Base-by-base conservation (phyloP, 129 eudicot species). In the Scalesia atractyloides region DNA sequence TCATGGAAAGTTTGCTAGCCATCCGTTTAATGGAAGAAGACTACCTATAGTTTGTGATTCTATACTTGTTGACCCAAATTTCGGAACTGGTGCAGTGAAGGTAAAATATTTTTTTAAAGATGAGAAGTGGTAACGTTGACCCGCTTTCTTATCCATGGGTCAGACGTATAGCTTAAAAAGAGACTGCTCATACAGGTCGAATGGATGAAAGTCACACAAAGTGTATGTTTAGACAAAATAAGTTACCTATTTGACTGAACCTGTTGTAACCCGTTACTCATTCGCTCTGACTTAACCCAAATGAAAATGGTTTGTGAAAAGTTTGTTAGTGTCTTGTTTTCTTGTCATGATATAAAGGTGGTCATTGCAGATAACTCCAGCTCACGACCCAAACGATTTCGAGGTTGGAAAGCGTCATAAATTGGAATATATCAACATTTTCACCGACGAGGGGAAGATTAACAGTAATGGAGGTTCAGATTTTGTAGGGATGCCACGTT, bases 51-150 rank as follows among this genome's bases (percentile, higher is more conserved):
- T 93, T 71, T 85, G 95, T 84, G 98, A 93, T 81, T 78, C 83
- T 24, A 81, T 84, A 33, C 96, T 93, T 72, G 98, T 93, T 48
- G 97, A 93, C 83, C 96, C 96, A 33, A 86, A 75, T 7, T 93
- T 93, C 59, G 98, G 98, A 73, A 93, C 97, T 10, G 98, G 98
- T 71, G 97, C 97, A 51, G 98, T 93, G 49, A 93, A 93, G 96
- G 98, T 93, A 74, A 62, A 46, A 44, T 18, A 57, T 24, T 36
- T 58, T 47, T 59, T 72, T 36, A 7, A 44, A 39, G 34, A 58
- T 5, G 5, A 43, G 7, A 53, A 20, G 52, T 53, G 64, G 34
- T 46, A 53, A 51, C 5, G 8, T 51, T 6, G 33, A 24, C 50
- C 15, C 15, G 0, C 20, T 56, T 56, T 17, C 30, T 4, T 58